Conservation (phyloP, 2,329 filamentous ascomycete species). For the Aquanectria penicillioides region DNA sequence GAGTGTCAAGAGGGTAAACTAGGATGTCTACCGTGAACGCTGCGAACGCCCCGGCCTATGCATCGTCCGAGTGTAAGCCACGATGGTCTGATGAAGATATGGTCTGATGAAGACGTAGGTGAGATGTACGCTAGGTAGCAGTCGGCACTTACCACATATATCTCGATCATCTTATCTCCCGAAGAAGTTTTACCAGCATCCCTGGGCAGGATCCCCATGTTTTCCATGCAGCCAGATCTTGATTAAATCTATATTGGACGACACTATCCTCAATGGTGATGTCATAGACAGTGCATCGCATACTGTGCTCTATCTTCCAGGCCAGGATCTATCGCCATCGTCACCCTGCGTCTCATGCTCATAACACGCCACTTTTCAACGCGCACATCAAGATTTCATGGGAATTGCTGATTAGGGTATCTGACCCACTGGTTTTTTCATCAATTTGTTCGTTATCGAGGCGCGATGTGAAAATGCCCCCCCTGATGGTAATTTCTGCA, state of each 20-base stretch:
- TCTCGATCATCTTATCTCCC: slow-evolving; percentile 38
- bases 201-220: background rate
- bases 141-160: slow-evolving; percentile 44
- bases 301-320: background rate
- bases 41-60: slow-evolving; percentile 82
- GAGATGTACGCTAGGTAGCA: too few species aligned
- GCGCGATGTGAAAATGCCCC: too few species aligned
- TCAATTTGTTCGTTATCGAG: too few species aligned
- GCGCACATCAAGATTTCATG: too few species aligned
- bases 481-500: too few species aligned
- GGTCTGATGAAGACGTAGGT: background rate
- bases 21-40: slow-evolving; percentile 88
- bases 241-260: background rate
- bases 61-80: slow-evolving; percentile 25
- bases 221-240: background rate
- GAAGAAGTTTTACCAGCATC: slow-evolving; percentile 1
- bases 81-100: background rate
- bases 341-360: too few species aligned
- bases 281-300: slow-evolving; percentile 21
- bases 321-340: too few species aligned
- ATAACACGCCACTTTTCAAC: too few species aligned
- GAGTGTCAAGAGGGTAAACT: slow-evolving; percentile 87
- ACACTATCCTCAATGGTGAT: slow-evolving; percentile 14
- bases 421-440: too few species aligned
- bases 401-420: too few species aligned